Evolutionary conservation across 768 basidiomycete species (phyloP).

Genomic region (Boletales sp.): DNA sequence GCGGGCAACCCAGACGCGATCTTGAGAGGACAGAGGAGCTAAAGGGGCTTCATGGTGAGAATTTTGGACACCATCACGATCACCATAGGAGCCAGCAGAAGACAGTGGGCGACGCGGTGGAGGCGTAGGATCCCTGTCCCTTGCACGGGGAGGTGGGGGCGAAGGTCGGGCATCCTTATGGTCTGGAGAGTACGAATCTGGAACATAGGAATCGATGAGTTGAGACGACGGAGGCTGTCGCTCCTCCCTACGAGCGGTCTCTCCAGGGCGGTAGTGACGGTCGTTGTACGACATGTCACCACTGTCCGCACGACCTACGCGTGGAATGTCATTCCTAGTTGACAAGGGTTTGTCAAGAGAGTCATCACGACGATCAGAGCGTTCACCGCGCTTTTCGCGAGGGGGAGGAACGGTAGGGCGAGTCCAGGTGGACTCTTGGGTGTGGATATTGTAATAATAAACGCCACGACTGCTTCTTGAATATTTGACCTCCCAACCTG

Average conservation of each 20-base stretch:
- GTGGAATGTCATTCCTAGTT: conserved; percentile 25
- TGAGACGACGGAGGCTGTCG: conserved; percentile 19
- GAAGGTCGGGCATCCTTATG: conserved; percentile 19
- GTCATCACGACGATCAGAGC: conserved; percentile 25
- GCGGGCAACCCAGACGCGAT: conserved; percentile 23
- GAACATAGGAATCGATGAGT: conserved; percentile 24
- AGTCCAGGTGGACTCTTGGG: conserved; percentile 56
- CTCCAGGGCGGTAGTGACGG: conserved; percentile 61
- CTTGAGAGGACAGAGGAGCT: conserved; percentile 15
- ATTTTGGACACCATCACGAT: conserved; percentile 16
- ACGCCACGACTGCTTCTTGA: conserved; percentile 45
- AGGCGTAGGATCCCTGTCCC: conserved; percentile 20
- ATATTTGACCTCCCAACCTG: conserved; percentile 58
- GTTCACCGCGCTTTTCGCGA: conserved; percentile 23
- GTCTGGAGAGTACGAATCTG: conserved; percentile 26
- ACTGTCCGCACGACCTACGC: conserved; percentile 28
- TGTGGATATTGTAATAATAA: conserved; percentile 59
- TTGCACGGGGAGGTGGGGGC: conserved; percentile 23
- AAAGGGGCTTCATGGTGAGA: conserved; percentile 20
- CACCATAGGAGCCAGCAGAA: conserved; percentile 18
- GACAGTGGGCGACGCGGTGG: conserved; percentile 23
- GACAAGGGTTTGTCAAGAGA: conserved; percentile 23
- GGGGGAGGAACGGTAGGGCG: conserved; percentile 39
- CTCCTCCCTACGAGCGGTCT: conserved; percentile 27
- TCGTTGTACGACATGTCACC: conserved; percentile 50